Evolutionary conservation across 2,329 filamentous ascomycete genomes (phyloP), one percentile per base, ranked within the genome.

Genomic region (Fusarium sp.): DNA sequence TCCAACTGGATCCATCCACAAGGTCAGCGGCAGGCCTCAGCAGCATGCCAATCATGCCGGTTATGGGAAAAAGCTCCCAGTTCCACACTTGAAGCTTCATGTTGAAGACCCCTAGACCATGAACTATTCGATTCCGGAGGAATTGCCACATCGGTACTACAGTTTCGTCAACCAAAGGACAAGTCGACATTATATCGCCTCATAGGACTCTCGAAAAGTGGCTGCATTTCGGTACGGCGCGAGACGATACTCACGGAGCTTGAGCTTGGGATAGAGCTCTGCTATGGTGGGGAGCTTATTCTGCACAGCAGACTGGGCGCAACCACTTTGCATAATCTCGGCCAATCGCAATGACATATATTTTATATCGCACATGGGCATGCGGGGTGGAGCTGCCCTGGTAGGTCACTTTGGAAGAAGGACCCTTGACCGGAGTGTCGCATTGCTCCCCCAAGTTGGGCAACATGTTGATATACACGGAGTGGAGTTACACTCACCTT

Each of bases 11-110:
- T 65, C 27, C 64, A 51, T 41, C 57, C 51, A 51, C 57, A 29
- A 52, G 47, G 55, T 56, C 62, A 61, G 57, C 58, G 48, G 66
- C 66, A 65, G 70, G 71, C 73, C 69, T 73, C 70, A 63, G 34
- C 24, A 20, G 42, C 27, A 67, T 57, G 53, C 40, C 45, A 69
- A 69, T 71, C 51, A 61, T 59, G 27, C 59, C 64, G 51, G 3
- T 56, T 61, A 25, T 52, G 45, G 67, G 45, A 42, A 37, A 40
- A 44, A 69, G 56, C 34, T 56, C 14, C 27, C 46, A 45, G 57
- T 61, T 53, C 47, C 61, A 32, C 55, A 34, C 57, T 14, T 29
- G 14, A 41, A 53, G 51, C 48, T 22, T 44, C 32, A 49, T 42
- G 49, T 53, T 9, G 49, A 29, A 53, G 34, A 53, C 42, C 32